Evolutionary conservation across 305 asterid genomes (phyloP).

Genomic region (Ilex paraguariensis): DNA sequence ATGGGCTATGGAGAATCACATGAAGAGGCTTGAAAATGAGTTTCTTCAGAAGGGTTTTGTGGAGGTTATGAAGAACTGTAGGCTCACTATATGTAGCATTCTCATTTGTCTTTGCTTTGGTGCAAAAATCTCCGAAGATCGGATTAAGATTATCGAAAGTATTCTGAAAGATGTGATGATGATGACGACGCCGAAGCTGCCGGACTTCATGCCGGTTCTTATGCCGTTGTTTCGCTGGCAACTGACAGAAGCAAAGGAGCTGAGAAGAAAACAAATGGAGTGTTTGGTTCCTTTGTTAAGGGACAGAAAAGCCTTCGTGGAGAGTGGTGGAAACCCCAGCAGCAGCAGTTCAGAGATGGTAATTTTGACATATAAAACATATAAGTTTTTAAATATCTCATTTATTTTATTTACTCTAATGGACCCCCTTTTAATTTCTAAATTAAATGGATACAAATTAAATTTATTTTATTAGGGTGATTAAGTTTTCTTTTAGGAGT

Average conservation of each 20-base stretch:
- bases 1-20: slow-evolving; percentile 75
- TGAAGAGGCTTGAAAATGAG: slow-evolving; percentile 48
- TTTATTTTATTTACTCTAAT: no score
- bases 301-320: slow-evolving; percentile 55
- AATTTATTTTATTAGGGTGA: no score
- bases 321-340: slow-evolving; percentile 34
- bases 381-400: no score
- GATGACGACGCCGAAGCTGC: slow-evolving; percentile 77
- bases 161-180: slow-evolving; percentile 80
- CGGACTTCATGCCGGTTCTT: slow-evolving; percentile 75
- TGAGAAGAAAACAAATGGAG: slow-evolving; percentile 61
- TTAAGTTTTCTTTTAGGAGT: no score
- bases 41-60: slow-evolving; percentile 45
- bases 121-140: slow-evolving; percentile 48
- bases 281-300: slow-evolving; percentile 64
- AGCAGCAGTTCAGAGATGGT: slow-evolving; percentile 50
- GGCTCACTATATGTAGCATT: slow-evolving; percentile 72
- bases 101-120: slow-evolving; percentile 88
- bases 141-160: slow-evolving; percentile 53
- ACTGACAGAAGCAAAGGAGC: slow-evolving; percentile 51
- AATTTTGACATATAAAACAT: slow-evolving; percentile 1
- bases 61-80: slow-evolving; percentile 73
- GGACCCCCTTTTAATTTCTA: no score
- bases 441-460: no score
- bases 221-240: slow-evolving; percentile 66